Base-by-base conservation (phyloP, 345 rosid species). In the Cochlearia excelsa region DNA sequence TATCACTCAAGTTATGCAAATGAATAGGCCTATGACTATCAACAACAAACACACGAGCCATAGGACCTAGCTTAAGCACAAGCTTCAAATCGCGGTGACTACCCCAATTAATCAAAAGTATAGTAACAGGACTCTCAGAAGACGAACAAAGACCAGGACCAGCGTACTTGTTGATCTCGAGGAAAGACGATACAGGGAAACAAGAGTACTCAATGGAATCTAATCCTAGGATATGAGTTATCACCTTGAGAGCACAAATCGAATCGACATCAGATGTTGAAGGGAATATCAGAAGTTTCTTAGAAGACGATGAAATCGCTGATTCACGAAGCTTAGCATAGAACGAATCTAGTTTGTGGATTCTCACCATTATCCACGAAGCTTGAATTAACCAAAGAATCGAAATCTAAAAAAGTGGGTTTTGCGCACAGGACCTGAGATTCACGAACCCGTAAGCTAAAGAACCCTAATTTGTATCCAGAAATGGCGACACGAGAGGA, bases 1-100 rank as follows among this genome's bases (percentile, higher is more conserved):
- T 65, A 46, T 82, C 84, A 39, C 88, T 80, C 68, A 93, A 65
- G 48, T 93, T 93, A 71, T 81, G 92, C 81, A 93, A 72, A 76
- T 93, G 99, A 70, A 89, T 87, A 3, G 96, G 99, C 3, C 99
- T 76, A 42, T 93, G 99, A 65, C 97, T 82, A 77, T 93, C 99
- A 8, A 93, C 84, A 0, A 87, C 96, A 35, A 93, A 93, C 59
- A 87, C 90, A 59, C 83, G 71, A 6, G 74, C 85, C 3, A 69
- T 59, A 0, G 85, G 67, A 4, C 90, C 97, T 50, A 89, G 58
- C 47, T 74, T 72, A 33, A 93, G 78, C 65, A 80, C 65, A 46
- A 44, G 26, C 63, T 75, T 74, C 70, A 93, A 69, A 75, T 93
- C 97, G 42, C 92, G 79, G 66, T 93, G 96, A 67, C 85, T 89